Evolutionary conservation across 2,329 filamentous ascomycete genomes (phyloP), one percentile per base, ranked within the genome.

Genomic region (Ilyonectria mors-panacis): DNA sequence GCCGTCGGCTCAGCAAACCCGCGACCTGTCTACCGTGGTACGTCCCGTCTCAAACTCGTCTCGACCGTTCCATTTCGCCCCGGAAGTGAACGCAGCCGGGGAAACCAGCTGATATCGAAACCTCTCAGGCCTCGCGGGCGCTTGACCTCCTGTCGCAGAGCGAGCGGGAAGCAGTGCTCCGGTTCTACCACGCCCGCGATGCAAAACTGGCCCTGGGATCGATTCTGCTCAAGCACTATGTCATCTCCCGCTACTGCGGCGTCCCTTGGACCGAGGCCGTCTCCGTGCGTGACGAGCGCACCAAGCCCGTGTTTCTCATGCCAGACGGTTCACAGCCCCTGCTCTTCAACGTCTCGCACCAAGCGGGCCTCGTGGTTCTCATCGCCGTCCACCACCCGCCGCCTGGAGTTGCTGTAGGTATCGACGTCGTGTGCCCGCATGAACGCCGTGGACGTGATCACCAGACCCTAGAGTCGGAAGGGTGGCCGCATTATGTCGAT

Each of bases 311-410:
- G 58, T 89, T 83, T 77, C 76, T 75, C 76, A 82, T 83, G 83
- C 85, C 69, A 79, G 84, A 78, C 81, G 87, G 73, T 70, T 81
- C 65, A 63, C 86, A 85, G 72, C 80, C 85, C 19, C 78, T 89
- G n/a, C 73, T 82, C 69, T 95, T 95, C 85, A 95, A 95, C 80
- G 87, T 95, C 62, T 91, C 89, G 51, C 93, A 95, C 79, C 93
- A 95, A 82, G 91, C 91, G 9, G 93, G 93, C 2, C 82, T 95
- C 17, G 93, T 94, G 0, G 88, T 88, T 2, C 82, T 95, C 33
- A 85, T 92, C 13, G 91, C 91, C 15, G 81, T 85, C 3, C 77
- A 79, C 47, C 77, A 75, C 21, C 73, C 56, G n/a, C 75, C 58
- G 75, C 81, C 21, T 1, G 75, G 73, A 3, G 63, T 78, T 2